Conservation (phyloP, 768 basidiomycete species). For the Tricholomella constricta region DNA sequence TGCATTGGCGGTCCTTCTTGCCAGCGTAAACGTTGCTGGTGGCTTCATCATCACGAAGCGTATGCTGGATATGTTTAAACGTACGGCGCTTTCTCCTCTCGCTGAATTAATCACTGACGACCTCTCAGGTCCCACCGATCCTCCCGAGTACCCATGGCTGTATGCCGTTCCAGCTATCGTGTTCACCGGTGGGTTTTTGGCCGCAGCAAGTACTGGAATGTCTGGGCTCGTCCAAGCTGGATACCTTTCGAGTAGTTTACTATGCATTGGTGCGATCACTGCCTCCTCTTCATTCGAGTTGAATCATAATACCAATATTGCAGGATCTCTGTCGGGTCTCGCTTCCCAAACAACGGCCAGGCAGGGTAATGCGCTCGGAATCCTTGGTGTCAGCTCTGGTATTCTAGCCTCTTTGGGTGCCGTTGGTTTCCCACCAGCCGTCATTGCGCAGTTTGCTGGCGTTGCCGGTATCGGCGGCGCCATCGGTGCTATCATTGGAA, state of each 20-base stretch:
- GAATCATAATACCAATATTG: conserved; percentile 2
- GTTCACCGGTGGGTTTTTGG: conserved; percentile 82
- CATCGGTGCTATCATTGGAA: conserved; percentile 72
- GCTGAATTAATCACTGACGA: conserved; percentile 1
- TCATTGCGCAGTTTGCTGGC: conserved; percentile 76
- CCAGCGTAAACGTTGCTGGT: conserved; percentile 86
- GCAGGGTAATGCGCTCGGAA: conserved; percentile 87
- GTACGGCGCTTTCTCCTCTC: conserved; percentile 37
- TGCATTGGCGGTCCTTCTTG: conserved; percentile 81
- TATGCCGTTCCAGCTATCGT: conserved; percentile 79
- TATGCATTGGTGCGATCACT: conserved; percentile 67
- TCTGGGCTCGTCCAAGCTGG: conserved; percentile 87
- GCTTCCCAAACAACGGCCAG: conserved; percentile 80
- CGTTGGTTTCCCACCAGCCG: conserved; percentile 77
- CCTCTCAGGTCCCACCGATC: conserved; percentile 71
- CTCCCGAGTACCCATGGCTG: conserved; percentile 85
- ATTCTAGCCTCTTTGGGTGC: conserved; percentile 80
- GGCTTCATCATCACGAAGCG: conserved; percentile 90
- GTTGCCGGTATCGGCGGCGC: conserved; percentile 75
- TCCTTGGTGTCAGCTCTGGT: conserved; percentile 82
- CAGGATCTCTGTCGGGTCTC: conserved; percentile 79
- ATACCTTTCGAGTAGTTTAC: conserved; percentile 81
- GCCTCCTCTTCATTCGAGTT: neutral
- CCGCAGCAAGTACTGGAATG: conserved; percentile 83
- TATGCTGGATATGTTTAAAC: conserved; percentile 93